Evolutionary conservation across 768 basidiomycete species (phyloP).

Genomic region (Crucibulum laeve): DNA sequence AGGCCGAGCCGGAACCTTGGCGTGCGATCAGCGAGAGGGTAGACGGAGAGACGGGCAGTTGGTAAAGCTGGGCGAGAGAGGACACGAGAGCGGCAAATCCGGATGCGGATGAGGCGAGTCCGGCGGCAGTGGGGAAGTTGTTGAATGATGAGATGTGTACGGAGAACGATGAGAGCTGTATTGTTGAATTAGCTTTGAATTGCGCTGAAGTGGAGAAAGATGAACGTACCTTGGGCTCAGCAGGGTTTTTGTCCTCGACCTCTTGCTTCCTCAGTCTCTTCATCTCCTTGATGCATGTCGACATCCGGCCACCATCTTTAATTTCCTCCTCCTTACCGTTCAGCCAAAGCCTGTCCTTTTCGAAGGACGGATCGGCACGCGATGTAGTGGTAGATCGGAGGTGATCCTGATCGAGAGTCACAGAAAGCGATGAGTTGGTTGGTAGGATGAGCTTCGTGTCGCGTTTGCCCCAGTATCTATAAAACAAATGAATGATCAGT

Average conservation of each 20-base stretch:
- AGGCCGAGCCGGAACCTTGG: conserved; percentile 97
- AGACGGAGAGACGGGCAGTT: conserved; percentile 73
- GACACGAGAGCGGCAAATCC: conserved; percentile 94
- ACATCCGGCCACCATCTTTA: conserved; percentile 71
- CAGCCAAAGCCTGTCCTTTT: conserved; percentile 84
- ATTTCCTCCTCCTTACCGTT: conserved; percentile 92
- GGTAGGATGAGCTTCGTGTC: conserved; percentile 93
- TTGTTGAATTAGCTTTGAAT: conserved; percentile 4
- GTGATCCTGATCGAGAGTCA: conserved; percentile 95
- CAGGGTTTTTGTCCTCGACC: conserved; percentile 68
- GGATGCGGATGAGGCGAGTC: conserved; percentile 94
- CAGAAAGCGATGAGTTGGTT: conserved; percentile 97
- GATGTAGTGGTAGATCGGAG: conserved; percentile 92
- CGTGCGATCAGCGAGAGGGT: conserved; percentile 91
- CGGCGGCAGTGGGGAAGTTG: conserved; percentile 99
- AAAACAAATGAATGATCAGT: conserved; percentile 1
- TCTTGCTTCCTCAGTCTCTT: conserved; percentile 64
- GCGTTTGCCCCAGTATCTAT: conserved; percentile 98
- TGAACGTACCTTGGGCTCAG: conserved; percentile 57
- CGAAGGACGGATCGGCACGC: conserved; percentile 72
- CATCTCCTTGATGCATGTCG: conserved; percentile 86
- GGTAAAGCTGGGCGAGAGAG: conserved; percentile 84
- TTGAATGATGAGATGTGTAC: conserved; percentile 94
- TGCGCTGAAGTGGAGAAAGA: neutral
- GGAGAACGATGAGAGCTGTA: conserved; percentile 61